Conservation (phyloP, 2,329 filamentous ascomycete genomes). For the Ophiostoma himal-ulmi region DNA sequence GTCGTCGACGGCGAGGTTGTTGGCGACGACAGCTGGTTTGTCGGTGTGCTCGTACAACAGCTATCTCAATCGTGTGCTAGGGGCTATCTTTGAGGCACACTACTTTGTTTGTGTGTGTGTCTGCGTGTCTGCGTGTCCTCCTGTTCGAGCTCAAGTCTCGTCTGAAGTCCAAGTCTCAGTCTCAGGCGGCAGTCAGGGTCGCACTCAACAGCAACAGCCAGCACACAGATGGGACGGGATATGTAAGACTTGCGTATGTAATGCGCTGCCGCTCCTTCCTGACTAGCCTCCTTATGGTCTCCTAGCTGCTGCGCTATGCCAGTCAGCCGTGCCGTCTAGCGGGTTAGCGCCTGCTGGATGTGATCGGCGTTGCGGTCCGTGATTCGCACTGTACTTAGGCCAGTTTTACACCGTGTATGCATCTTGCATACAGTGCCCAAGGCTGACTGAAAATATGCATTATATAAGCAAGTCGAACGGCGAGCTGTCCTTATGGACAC, state of each 20-base stretch:
- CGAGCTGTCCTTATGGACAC: background rate
- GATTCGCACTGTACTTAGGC: background rate
- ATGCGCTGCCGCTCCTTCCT: background rate
- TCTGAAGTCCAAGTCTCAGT: background rate
- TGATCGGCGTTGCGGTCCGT: background rate
- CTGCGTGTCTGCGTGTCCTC: background rate
- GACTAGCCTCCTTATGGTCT: background rate
- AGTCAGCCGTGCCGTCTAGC: conserved; percentile 19
- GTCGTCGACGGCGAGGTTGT: background rate
- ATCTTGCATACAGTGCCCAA: background rate
- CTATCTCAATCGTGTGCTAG: background rate
- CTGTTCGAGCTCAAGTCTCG: background rate
- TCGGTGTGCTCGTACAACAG: background rate
- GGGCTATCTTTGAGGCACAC: background rate
- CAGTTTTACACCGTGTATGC: background rate
- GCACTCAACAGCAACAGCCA: background rate
- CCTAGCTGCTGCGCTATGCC: conserved; percentile 19
- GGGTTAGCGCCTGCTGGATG: background rate
- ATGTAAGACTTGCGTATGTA: background rate
- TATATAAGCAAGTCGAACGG: background rate
- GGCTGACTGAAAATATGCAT: background rate
- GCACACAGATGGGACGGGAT: too few species aligned
- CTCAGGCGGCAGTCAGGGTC: background rate
- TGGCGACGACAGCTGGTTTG: background rate
- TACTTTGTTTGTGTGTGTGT: background rate